Conservation (phyloP, 805 yeast genomes). For the Pichia membranifaciens region DNA sequence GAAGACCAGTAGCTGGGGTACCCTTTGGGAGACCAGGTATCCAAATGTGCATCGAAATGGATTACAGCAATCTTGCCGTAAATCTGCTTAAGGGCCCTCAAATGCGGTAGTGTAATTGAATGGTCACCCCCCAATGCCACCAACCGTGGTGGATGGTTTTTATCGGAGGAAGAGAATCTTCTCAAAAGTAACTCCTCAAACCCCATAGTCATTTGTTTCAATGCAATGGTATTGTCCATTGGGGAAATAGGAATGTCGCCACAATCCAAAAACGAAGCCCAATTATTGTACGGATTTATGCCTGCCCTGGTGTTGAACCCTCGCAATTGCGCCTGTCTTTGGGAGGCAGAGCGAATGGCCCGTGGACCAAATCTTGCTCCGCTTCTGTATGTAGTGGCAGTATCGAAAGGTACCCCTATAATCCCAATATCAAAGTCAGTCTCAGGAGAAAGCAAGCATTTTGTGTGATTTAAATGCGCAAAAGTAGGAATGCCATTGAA, state of each 20-base stretch:
- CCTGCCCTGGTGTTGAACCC: conserved; percentile 61
- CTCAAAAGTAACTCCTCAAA: conserved; percentile 49
- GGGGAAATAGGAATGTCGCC: conserved; percentile 56
- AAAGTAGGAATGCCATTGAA: conserved; percentile 62
- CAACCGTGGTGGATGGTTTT: conserved; percentile 47
- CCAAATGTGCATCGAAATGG: conserved; percentile 83
- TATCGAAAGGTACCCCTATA: conserved; percentile 79
- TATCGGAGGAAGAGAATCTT: conserved; percentile 22
- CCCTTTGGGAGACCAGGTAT: conserved; percentile 71
- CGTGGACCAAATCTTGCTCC: conserved; percentile 84
- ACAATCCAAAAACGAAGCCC: conserved; percentile 50
- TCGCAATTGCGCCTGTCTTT: conserved; percentile 60
- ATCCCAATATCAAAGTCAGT: conserved; percentile 59
- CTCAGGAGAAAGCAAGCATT: conserved; percentile 48
- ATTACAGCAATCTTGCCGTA: conserved; percentile 69
- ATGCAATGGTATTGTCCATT: conserved; percentile 50
- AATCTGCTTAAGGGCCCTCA: conserved; percentile 53
- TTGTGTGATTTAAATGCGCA: conserved; percentile 62
- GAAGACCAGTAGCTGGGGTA: conserved; percentile 43
- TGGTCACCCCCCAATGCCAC: conserved; percentile 83
- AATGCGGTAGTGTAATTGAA: conserved; percentile 65
- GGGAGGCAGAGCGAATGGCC: conserved; percentile 62
- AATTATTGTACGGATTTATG: conserved; percentile 42
- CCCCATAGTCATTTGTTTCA: conserved; percentile 48
- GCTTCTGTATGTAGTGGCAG: conserved; percentile 71